phyloP scores from a whole-genome alignment of 2,329 filamentous ascomycete genomes.

The Dactylonectria macrodidyma region DNA sequence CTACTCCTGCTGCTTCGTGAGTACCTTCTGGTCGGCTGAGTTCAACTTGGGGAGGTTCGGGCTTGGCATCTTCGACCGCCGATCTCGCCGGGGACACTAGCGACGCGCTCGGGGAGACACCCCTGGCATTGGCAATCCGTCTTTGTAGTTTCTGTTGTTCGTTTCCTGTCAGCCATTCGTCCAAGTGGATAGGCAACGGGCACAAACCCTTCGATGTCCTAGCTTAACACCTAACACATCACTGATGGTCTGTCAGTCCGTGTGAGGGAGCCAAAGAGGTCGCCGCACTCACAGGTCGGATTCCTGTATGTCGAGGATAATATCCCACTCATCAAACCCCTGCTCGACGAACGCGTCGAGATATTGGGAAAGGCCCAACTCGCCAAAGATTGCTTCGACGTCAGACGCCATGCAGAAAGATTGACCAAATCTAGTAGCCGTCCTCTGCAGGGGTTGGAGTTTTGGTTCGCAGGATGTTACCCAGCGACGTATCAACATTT shows the following conservation, averaged over 20 bases:
- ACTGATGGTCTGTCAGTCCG: constrained; percentile 58
- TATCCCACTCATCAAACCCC: constrained; percentile 89
- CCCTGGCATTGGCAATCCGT: constrained; percentile 82
- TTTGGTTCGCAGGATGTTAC: constrained; percentile 29
- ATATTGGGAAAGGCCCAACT: constrained; percentile 86
- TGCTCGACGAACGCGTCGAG: constrained; percentile 80
- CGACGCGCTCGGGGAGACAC: constrained; percentile 69
- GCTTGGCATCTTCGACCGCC: constrained; percentile 68
- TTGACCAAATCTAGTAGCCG: constrained; percentile 34
- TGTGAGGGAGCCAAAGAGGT: background rate
- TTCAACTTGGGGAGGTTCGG: constrained; percentile 68
- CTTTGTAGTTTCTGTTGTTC: constrained; percentile 83
- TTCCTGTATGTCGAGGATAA: constrained; percentile 86
- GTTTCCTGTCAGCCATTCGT: constrained; percentile 27
- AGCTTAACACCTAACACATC: constrained; percentile 84
- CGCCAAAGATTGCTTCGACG: constrained; percentile 77
- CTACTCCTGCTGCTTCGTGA: constrained; percentile 60
- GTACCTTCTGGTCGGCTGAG: constrained; percentile 62
- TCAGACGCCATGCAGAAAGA: constrained; percentile 65
- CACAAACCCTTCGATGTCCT: constrained; percentile 82
- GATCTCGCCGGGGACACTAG: constrained; percentile 65
- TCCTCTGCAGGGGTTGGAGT: constrained; percentile 24
- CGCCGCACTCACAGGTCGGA: constrained; percentile 78
- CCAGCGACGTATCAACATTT: constrained; percentile 15
- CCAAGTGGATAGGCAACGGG: constrained; percentile 21